Base-by-base conservation (phyloP, 108 stramenopile genomes). In the Schizochytrium sp. region DNA sequence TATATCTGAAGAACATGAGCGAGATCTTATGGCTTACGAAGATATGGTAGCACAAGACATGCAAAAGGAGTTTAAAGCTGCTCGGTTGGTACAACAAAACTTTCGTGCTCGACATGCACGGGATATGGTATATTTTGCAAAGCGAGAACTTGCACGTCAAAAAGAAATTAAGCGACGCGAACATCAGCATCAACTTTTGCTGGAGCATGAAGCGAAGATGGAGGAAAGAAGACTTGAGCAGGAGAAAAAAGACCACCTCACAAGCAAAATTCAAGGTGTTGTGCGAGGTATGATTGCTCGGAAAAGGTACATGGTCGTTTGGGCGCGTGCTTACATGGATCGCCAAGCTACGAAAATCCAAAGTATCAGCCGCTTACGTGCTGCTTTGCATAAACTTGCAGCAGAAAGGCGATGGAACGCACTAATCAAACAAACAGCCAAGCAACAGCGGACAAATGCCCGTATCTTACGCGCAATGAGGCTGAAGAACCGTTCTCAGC, bases 91-190 rank as follows among this genome's bases (percentile, higher is more conserved):
- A 50, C 76, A 83, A 28, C 76, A n/a, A 13, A 47, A 83, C 53
- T 83, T 55, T 55, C 76, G 76, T 50, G 76, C 76, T 5, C 76
- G 76, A n/a, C 47, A 83, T 10, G 47, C 76, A 8, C 76, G 76
- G 28, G 76, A 83, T 42, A n/a, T 49, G 3, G 47, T n/a, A 10
- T 83, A 83, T 53, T 49, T 17, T 17, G 76, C 76, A 13, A 49
- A 55, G 47, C 76, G 76, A 8, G 76, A 83, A 53, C 47, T 83
- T 13, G 53, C 47, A 5, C 47, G 53, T 10, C 28, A n/a, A 5
- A 2, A 53, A 42, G 76, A 83, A 53, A 83, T 83, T 42, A 17
- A 40, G 5, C 76, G 76, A 15, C 76, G 53, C 47, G 76, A 83
- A 53, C 50, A 40, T 0, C 76, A 83, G 2, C 47, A 83, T 38